Evolutionary conservation across 2,329 filamentous ascomycete species (phyloP), one percentile per base, ranked within the genome.

Genomic region (Tolypocladium guangdongense): DNA sequence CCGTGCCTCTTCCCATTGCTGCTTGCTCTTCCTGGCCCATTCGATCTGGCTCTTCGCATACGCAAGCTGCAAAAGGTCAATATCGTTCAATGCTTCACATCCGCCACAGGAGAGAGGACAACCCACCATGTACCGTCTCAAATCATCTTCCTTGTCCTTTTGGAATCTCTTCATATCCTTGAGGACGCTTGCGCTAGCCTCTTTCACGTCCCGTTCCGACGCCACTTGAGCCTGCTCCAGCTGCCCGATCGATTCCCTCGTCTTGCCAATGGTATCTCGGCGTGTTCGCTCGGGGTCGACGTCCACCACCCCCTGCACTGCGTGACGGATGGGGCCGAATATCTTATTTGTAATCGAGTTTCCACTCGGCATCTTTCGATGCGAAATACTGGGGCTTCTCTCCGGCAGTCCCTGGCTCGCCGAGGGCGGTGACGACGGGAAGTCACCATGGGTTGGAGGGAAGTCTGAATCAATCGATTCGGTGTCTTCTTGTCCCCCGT

Each of bases 391-490:
- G 60, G 63, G 66, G 66, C 71, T 64, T 67, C 77, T 67, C 70
- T 83, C 75, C 14, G 86, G 84, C 16, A 80, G 75, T 18, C 86
- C 87, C 65, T 95, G 87, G 56, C 83, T 82, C 39, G 87, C 84
- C 22, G 88, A 87, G n/a, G 87, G 82, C 22, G 77, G 74, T n/a
- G 80, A 75, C 0, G 83, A 76, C 20, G 68, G 59, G 36, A 80
- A 71, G 54, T 93, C 89, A 41, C 86, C 86, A 63, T 95, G 88
- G 1, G 87, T 95, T 1, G 90, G 88, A 3, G 92, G 91, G 59
- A 99, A 99, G 67, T 97, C 93, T 0, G 91, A 96, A 68, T 99
- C 93, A 55, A 96, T 90, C 1, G 90, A 95, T 32, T 87, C 88
- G 2, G 90, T 89, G 62, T 96, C 90, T 55, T 92, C 88, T 64